phyloP scores from a whole-genome alignment of 371 early-diverging fungal species.

The Sporodiniella umbellata region DNA sequence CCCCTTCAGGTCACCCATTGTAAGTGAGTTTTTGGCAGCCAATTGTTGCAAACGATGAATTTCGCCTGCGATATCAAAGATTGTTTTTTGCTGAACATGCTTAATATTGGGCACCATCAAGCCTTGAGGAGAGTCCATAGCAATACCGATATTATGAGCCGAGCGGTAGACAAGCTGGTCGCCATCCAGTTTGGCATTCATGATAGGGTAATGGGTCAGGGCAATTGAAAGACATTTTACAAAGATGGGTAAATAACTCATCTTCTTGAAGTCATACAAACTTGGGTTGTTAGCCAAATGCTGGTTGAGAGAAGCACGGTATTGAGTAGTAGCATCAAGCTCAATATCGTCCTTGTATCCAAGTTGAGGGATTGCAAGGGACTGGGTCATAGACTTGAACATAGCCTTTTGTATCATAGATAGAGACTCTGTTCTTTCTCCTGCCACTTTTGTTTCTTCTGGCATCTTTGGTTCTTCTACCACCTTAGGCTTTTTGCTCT shows the following conservation, averaged over 20 bases:
- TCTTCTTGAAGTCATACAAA: conserved; percentile 65
- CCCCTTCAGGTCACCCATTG: conserved; percentile 71
- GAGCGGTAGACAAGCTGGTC: conserved; percentile 67
- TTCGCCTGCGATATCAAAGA: conserved; percentile 89
- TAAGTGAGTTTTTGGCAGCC: conserved; percentile 64
- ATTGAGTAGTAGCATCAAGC: conserved; percentile 63
- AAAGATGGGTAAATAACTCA: conserved; percentile 93
- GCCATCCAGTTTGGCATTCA: conserved; percentile 74
- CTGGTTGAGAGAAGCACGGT: conserved; percentile 70
- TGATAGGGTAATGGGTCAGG: conserved; percentile 78
- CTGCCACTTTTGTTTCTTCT: neutral
- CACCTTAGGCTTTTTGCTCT: no score
- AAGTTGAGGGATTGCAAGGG: conserved; percentile 92
- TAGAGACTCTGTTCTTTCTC: conserved; percentile 48
- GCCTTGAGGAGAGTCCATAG: conserved; percentile 96
- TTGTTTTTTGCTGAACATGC: conserved; percentile 83
- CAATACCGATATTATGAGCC: conserved; percentile 91
- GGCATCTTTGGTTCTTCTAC: no score
- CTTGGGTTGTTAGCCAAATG: conserved; percentile 37
- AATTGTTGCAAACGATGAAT: conserved; percentile 73
- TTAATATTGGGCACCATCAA: conserved; percentile 94
- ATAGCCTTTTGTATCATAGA: conserved; percentile 91
- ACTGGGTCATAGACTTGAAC: conserved; percentile 94
- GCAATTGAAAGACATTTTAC: conserved; percentile 91
- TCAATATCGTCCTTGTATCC: conserved; percentile 91